Percentiles rank a stretch among this genome's conserved stretches.
Conservation (phyloP, 768 basidiomycete species). For the Daedaleopsis nitida region DNA sequence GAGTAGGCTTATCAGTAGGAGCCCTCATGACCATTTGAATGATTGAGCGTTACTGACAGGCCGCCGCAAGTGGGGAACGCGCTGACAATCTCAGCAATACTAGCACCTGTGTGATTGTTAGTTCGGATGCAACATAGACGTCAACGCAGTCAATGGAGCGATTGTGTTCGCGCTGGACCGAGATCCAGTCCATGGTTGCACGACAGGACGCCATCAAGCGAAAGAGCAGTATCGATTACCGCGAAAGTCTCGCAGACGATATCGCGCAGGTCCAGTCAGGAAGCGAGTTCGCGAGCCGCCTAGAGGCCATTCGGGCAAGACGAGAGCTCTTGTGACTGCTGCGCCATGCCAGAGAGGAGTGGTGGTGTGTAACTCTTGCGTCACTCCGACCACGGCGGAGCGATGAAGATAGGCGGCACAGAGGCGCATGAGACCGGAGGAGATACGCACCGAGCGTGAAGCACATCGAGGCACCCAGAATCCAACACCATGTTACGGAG, state of each 20-base stretch:
- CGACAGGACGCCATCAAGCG: no score
- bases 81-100: constrained; percentile 77
- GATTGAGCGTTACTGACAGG: constrained; percentile 43
- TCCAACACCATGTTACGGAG: constrained; percentile 77
- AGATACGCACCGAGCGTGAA: constrained; percentile 56
- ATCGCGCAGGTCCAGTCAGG: no score
- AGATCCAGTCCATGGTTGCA: no score
- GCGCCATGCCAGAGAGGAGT: constrained; percentile 1
- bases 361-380: background rate
- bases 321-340: background rate
- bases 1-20: background rate
- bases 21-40: background rate
- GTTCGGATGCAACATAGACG: background rate
- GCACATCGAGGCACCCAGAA: constrained; percentile 71
- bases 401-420: background rate
- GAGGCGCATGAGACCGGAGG: background rate
- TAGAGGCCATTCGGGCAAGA: background rate
- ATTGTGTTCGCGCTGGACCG: background rate
- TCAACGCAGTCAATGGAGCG: background rate
- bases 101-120: constrained; percentile 41
- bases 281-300: background rate
- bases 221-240: no score
- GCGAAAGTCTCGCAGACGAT: no score
- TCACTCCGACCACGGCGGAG: background rate
- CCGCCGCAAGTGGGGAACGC: constrained; percentile 77